Evolutionary conservation across 2,329 filamentous ascomycete genomes (phyloP).

Genomic region (Trichoderma simmonsii): DNA sequence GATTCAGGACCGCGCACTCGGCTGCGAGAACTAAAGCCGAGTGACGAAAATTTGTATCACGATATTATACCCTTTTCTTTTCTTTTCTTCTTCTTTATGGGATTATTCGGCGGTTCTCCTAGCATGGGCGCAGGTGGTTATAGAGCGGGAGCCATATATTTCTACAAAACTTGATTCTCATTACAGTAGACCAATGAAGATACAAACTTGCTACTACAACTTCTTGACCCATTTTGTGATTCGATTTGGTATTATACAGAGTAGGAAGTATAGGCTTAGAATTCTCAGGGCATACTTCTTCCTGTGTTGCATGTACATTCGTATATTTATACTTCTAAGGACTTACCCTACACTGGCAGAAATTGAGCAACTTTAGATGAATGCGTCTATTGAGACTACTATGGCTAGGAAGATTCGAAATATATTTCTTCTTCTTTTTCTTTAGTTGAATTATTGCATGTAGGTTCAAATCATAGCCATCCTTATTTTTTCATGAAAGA

Average conservation of each 20-base stretch:
- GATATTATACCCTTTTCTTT: neutral
- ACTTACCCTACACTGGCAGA: neutral
- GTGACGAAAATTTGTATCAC: neutral
- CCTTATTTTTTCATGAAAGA: neutral
- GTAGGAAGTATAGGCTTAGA: neutral
- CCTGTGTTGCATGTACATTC: no score
- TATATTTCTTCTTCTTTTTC: neutral
- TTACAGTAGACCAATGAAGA: neutral
- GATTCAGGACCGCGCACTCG: neutral
- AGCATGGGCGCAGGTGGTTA: conserved; percentile 5
- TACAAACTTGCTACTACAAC: neutral
- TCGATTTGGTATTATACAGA: neutral
- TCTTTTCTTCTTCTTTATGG: neutral
- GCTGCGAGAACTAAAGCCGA: neutral
- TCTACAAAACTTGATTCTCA: neutral
- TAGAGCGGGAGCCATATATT: neutral
- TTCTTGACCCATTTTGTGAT: neutral
- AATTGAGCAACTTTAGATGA: neutral
- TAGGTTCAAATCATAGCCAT: neutral
- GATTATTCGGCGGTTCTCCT: neutral
- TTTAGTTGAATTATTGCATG: neutral
- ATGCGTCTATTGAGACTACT: neutral
- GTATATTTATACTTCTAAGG: neutral
- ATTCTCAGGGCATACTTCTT: neutral
- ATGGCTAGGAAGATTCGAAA: neutral